Conservation (phyloP, 2,329 filamentous ascomycete genomes). For the Pyricularia grisea region DNA sequence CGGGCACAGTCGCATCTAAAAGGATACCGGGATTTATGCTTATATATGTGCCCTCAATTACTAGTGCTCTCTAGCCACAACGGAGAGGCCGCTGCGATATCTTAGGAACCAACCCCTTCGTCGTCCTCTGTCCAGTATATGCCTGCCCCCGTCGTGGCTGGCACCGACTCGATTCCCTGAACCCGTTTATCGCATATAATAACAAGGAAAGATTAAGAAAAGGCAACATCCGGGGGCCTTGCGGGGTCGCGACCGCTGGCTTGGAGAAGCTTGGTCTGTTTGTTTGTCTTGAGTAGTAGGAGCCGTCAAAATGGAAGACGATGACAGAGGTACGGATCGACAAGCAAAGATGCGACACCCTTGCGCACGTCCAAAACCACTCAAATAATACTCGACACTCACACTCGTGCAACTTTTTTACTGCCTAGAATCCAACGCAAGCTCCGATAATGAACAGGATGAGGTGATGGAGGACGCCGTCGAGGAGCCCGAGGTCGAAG, state of each 20-base stretch:
- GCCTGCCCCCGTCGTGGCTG: not conserved
- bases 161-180: not conserved
- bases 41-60: not conserved
- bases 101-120: not conserved
- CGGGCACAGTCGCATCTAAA: not conserved
- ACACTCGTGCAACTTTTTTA: not conserved
- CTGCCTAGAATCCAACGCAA: slow-evolving; percentile 25
- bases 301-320: slow-evolving; percentile 16
- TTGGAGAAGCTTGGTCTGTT: not conserved
- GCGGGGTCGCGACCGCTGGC: not conserved
- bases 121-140: not conserved
- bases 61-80: not conserved
- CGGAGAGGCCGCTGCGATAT: not conserved
- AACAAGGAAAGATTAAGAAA: not conserved
- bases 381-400: not conserved
- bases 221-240: not conserved
- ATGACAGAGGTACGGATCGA: slow-evolving; percentile 16
- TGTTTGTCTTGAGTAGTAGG: not conserved
- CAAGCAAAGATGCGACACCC: not conserved
- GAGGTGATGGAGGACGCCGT: slow-evolving; percentile 45
- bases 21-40: not conserved
- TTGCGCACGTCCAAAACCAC: not conserved
- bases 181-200: not conserved
- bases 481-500: slow-evolving; percentile 32
- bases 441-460: slow-evolving; percentile 43